These are phyloP conservation scores for Xylariaceae sp. DNA, from an alignment of 2,329 filamentous ascomycete genomes.

Conservation along the genomic window DNA sequence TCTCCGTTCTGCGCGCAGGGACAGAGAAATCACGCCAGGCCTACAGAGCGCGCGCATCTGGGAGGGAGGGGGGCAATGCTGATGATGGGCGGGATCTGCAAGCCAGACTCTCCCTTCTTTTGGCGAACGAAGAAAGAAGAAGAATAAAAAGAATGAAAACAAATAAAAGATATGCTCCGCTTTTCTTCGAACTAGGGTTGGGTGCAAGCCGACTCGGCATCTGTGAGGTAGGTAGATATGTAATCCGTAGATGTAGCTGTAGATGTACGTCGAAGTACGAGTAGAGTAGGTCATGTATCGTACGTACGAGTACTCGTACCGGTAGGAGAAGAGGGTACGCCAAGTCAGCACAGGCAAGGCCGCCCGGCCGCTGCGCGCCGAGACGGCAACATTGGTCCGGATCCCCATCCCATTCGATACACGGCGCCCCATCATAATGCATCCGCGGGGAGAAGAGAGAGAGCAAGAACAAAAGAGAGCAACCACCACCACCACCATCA, in stretches of 20 bases:
- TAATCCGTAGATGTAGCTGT: too few relatives aligned
- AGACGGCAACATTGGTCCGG: conserved; percentile 12
- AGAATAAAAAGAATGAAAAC: background rate
- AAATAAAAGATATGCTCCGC: background rate
- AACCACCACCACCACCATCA: too few relatives aligned
- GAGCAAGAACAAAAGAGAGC: too few relatives aligned
- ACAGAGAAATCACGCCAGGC: conserved; percentile 5
- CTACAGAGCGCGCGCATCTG: background rate
- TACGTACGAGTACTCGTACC: too few relatives aligned
- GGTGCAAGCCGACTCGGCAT: conserved; percentile 14
- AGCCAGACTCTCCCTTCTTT: background rate
- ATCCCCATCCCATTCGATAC: conserved; percentile 17
- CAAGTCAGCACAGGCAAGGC: conserved; percentile 13
- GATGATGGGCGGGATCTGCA: conserved; percentile 10
- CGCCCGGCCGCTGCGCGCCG: background rate
- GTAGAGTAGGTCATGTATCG: too few relatives aligned
- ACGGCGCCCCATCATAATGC: conserved; percentile 10
- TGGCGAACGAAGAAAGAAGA: background rate
- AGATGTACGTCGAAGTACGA: too few relatives aligned
- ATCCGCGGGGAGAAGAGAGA: conserved; percentile 2
- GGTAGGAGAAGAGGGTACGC: conserved; percentile 1
- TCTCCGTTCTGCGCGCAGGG: background rate
- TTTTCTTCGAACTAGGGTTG: conserved; percentile 1
- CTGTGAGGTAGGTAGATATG: background rate
- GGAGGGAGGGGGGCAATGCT: conserved; percentile 9